A percentile compares a stretch with the other conserved stretches of the same genome.
Conservation (phyloP, 257 asterid species). For the Anisodus tanguticus region DNA sequence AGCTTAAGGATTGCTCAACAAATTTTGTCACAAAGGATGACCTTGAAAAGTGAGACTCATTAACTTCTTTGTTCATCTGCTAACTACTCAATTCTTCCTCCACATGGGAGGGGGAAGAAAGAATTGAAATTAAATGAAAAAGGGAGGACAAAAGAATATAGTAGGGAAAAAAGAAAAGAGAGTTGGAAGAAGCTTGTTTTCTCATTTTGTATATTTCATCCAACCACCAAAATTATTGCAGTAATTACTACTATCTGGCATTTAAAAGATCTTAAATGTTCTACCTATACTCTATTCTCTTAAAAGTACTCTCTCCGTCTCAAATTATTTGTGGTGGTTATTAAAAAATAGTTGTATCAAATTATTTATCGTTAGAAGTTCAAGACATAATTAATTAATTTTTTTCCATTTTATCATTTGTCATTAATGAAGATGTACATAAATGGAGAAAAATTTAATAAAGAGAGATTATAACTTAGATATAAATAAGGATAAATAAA, state of each 20-base stretch:
- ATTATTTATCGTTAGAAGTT: too few species aligned
- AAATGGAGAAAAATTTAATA: too few species aligned
- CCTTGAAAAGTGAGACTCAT: not conserved
- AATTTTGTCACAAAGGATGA: conserved; percentile 10
- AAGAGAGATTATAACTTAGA: too few species aligned
- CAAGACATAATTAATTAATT: too few species aligned
- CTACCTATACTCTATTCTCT: conserved; percentile 35
- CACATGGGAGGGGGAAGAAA: conserved; percentile 13
- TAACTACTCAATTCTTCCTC: conserved; percentile 28
- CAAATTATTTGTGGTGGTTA: too few species aligned
- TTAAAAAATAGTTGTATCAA: too few species aligned
- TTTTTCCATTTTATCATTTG: too few species aligned
- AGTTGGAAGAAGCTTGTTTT: conserved; percentile 33
- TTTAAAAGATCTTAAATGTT: conserved; percentile 33
- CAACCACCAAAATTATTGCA: conserved; percentile 40
- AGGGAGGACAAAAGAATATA: conserved; percentile 33
- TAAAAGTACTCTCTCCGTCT: conserved; percentile 25
- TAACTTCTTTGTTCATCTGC: conserved; percentile 30
- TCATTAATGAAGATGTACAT: too few species aligned
- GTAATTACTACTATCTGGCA: conserved; percentile 25
- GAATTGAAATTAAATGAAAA: conserved; percentile 12
- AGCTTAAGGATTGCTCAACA: conserved; percentile 37
- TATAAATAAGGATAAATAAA: too few species aligned
- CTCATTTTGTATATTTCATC: conserved; percentile 51
- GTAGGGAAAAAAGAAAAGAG: not conserved